Evolutionary conservation across 768 basidiomycete species (phyloP), one percentile per base, ranked within the genome.

Genomic region (Mycena vulgaris): DNA sequence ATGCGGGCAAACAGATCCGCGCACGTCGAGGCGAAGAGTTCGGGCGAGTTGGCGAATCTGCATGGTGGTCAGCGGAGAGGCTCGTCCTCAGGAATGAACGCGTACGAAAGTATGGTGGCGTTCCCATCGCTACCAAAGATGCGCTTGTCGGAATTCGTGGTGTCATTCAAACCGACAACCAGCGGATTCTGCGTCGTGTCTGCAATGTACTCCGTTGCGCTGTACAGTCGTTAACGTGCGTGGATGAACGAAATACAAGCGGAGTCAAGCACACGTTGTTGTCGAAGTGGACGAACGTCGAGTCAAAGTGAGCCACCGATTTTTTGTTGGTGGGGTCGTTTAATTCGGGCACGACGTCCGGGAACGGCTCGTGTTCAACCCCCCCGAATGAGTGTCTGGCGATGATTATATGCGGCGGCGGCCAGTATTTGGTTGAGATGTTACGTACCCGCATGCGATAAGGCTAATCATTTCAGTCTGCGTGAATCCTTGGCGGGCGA

Each of bases 81-180:
- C 27, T 19, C 30, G 27, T n/a, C 7, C 9, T 7, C 6, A 39
- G 37, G 2, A 30, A 19, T 30, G 21, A 47, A 60, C n/a, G 5
- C 51, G 3, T 9, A 64, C 63, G 52, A 42, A 8, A 10, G 21
- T 62, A 69, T 69, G 14, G 68, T 69, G 3, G 23, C 45, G 14
- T 69, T 69, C 1, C 53, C 61, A 27, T 69, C 68, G 33, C 59
- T 61, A 13, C 47, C 23, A 9, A 69, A 69, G 14, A 69, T 69
- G n/a, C n/a, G n/a, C n/a, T n/a, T n/a, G n/a, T n/a, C n/a, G n/a
- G n/a, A n/a, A n/a, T n/a, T n/a, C n/a, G 47, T 69, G 6, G 62
- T 69, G 21, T 52, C 39, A 23, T 69, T 69, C 30, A 28, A 16
- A 3, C 61, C 61, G 19, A 69, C 62, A 17, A 58, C 45, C 7